Percentiles rank a stretch among this genome's conserved stretches.
Conservation (phyloP, 2,329 filamentous ascomycete genomes). For the Byssoonygena ceratinophila region DNA sequence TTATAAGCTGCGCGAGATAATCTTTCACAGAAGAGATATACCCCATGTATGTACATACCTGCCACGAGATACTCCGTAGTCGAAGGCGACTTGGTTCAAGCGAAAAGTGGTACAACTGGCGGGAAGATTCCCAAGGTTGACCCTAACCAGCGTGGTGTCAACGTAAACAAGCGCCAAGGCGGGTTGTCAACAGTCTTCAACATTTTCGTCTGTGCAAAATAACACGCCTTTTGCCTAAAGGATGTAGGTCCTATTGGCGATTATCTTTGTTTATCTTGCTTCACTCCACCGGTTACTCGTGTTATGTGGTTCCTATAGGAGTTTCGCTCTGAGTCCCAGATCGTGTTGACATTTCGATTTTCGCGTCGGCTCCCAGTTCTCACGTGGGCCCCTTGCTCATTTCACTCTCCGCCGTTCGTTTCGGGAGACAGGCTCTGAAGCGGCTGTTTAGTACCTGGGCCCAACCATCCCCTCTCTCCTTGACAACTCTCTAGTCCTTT, state of each 20-base stretch:
- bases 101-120: not conserved
- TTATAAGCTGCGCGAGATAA: not conserved
- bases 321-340: not conserved
- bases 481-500: not conserved
- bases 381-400: conserved; percentile 17
- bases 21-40: too few relatives aligned
- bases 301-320: not conserved
- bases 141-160: not conserved
- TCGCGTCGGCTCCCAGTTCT: not conserved
- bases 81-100: not conserved
- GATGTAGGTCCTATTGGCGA: not conserved
- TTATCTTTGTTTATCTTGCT: not conserved
- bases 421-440: not conserved
- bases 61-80: too few relatives aligned
- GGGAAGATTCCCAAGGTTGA: not conserved
- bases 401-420: not conserved
- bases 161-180: not conserved
- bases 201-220: not conserved
- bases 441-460: not conserved
- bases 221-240: not conserved
- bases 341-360: not conserved
- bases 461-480: not conserved
- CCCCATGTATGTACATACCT: not conserved
- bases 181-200: not conserved
- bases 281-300: not conserved